Percentiles rank a stretch among this genome's conserved stretches.
Conservation (phyloP, 306 rosid genomes). For the Vachellia collinsii region DNA sequence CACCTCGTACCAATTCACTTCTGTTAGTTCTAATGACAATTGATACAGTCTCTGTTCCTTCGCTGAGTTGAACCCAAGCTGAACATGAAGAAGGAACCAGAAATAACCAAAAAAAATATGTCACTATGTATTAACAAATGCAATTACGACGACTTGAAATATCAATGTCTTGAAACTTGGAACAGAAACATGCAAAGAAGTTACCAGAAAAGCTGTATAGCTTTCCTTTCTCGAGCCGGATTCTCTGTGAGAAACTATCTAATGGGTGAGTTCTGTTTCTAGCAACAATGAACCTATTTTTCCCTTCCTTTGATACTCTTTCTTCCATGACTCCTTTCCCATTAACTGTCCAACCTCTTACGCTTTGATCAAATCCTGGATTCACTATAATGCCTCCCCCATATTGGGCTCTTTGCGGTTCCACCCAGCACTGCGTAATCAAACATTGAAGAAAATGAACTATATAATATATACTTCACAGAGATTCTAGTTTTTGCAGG, state of each 20-base stretch:
- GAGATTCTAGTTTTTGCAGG: neutral
- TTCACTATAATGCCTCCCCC: constrained; percentile 86
- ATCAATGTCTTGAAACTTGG: neutral
- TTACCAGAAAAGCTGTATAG: constrained; percentile 65
- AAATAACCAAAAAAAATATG: too few relatives aligned
- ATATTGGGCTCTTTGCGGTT: constrained; percentile 58
- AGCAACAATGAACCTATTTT: constrained; percentile 60
- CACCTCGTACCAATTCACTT: constrained; percentile 48
- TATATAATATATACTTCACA: neutral
- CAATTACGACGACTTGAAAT: too few relatives aligned
- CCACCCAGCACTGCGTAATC: constrained; percentile 64
- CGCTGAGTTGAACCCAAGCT: constrained; percentile 77
- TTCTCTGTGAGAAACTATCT: constrained; percentile 64
- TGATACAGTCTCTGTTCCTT: constrained; percentile 61
- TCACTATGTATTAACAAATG: neutral
- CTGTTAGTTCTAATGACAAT: constrained; percentile 50
- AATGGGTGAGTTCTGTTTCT: constrained; percentile 48
- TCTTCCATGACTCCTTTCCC: constrained; percentile 62
- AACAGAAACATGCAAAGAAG: too few relatives aligned
- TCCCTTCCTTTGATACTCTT: constrained; percentile 53
- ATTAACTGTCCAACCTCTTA: constrained; percentile 62
- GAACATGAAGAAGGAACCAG: constrained; percentile 6
- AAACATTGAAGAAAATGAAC: neutral
- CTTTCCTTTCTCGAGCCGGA: constrained; percentile 58
- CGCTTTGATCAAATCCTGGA: constrained; percentile 62